phyloP scores from a whole-genome alignment of 345 rosid species.

The Linum trigynum region DNA sequence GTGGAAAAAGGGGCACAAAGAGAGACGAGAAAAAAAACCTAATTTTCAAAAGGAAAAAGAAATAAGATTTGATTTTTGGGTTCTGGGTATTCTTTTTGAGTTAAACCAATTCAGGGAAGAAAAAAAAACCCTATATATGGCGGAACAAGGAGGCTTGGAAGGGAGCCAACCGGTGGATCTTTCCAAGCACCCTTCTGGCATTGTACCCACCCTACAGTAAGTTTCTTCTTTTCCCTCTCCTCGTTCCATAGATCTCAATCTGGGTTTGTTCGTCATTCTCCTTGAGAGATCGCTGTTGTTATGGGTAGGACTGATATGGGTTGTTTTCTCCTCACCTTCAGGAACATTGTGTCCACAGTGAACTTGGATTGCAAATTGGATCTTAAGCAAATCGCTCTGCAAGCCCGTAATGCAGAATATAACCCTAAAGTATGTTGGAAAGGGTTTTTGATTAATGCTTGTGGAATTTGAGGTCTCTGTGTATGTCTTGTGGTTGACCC shows the following conservation, averaged over 20 bases:
- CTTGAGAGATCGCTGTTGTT: background rate
- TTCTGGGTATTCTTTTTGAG: too few relatives aligned
- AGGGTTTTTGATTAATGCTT: background rate
- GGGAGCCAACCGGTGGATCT: conserved; percentile 94
- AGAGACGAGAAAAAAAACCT: too few relatives aligned
- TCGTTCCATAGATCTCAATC: too few relatives aligned
- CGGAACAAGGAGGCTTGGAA: conserved; percentile 73
- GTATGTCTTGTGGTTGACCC: background rate
- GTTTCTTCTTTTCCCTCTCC: conserved; percentile 16
- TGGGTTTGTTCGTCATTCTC: background rate
- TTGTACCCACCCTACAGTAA: conserved; percentile 95
- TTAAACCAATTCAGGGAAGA: too few relatives aligned
- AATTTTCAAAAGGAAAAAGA: too few relatives aligned
- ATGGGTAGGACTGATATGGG: background rate
- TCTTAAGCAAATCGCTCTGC: conserved; percentile 67
- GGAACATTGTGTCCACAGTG: conserved; percentile 78
- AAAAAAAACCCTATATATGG: conserved; percentile 32
- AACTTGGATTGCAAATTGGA: conserved; percentile 80
- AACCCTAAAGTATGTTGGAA: conserved; percentile 53
- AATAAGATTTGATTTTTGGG: too few relatives aligned
- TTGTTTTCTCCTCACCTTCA: conserved; percentile 13
- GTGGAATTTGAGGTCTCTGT: background rate
- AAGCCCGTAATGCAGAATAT: conserved; percentile 78
- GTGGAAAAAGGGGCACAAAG: too few relatives aligned
- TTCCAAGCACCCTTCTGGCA: conserved; percentile 89